These are phyloP conservation scores for Ascochyta clinopodiicola DNA, from an alignment of 2,329 filamentous ascomycete species.

Conservation along the genomic window DNA sequence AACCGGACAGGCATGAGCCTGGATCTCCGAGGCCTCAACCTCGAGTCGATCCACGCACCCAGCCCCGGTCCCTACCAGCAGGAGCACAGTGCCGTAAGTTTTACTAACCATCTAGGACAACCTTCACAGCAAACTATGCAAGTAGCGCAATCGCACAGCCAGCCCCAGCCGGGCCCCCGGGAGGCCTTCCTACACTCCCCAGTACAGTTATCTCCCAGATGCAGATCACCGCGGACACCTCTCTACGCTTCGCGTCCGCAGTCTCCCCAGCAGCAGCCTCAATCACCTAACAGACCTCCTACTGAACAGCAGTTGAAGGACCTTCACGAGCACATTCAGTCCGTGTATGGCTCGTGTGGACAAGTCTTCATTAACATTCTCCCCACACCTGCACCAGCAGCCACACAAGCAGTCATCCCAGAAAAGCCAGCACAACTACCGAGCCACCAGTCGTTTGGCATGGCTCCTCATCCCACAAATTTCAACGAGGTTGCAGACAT, in stretches of 20 bases:
- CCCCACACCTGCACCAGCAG: constrained; percentile 61
- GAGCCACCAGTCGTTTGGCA: constrained; percentile 56
- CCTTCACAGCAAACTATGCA: constrained; percentile 79
- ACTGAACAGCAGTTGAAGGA: constrained; percentile 52
- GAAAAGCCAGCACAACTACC: constrained; percentile 50
- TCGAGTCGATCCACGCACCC: constrained; percentile 46
- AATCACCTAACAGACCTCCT: constrained; percentile 42
- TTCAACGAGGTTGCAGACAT: constrained; percentile 62
- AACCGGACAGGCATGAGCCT: constrained; percentile 87
- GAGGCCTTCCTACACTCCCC: constrained; percentile 46
- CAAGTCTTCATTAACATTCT: constrained; percentile 56
- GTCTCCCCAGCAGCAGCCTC: constrained; percentile 44
- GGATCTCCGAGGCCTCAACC: constrained; percentile 70
- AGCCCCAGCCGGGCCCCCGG: constrained; percentile 75
- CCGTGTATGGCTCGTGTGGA: constrained; percentile 51
- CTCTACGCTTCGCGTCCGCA: constrained; percentile 40
- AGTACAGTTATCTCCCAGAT: constrained; percentile 47
- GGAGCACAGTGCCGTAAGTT: constrained; percentile 61
- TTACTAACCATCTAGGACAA: constrained; percentile 63
- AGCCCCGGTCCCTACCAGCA: constrained; percentile 51
- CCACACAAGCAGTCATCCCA: constrained; percentile 57
- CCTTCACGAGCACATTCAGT: constrained; percentile 53
- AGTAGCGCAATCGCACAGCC: constrained; percentile 89
- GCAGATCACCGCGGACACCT: constrained; percentile 44
- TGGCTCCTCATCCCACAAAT: constrained; percentile 63